These are phyloP conservation scores for Austroboletus eburneus DNA, from an alignment of 768 basidiomycete genomes.

Conservation along the genomic window DNA sequence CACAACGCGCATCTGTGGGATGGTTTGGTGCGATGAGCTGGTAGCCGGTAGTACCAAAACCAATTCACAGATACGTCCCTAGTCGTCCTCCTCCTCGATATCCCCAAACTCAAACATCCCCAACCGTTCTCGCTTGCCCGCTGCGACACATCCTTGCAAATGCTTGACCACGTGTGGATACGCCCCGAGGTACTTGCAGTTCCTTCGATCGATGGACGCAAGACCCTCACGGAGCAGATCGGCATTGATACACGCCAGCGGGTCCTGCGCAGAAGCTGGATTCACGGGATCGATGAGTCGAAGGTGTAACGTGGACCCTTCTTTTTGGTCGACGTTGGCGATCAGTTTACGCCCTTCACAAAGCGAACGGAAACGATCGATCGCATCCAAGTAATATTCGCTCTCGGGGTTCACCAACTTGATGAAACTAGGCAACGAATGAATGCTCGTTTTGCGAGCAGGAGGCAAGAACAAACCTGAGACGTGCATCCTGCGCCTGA, in stretches of 20 bases:
- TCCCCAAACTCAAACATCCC: slow-evolving; percentile 95
- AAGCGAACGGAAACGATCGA: slow-evolving; percentile 79
- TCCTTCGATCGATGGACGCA: slow-evolving; percentile 74
- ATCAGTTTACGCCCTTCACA: slow-evolving; percentile 95
- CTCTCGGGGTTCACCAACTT: slow-evolving; percentile 75
- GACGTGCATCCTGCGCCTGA: slow-evolving; percentile 91
- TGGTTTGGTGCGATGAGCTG: too few relatives aligned
- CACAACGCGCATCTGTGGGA: too few relatives aligned
- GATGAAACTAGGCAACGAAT: slow-evolving; percentile 59
- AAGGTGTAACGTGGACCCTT: slow-evolving; percentile 75
- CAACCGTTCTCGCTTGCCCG: slow-evolving; percentile 68
- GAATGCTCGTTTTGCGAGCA: neutral
- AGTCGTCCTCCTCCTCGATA: slow-evolving; percentile 72
- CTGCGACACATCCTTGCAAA: slow-evolving; percentile 53
- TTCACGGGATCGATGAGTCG: slow-evolving; percentile 89
- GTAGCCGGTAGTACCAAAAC: too few relatives aligned
- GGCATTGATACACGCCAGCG: slow-evolving; percentile 78
- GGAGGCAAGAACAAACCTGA: slow-evolving; percentile 52
- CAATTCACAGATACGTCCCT: too few relatives aligned
- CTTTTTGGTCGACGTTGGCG: slow-evolving; percentile 89
- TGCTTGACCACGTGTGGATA: slow-evolving; percentile 68
- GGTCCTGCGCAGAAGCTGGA: slow-evolving; percentile 61
- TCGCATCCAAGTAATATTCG: slow-evolving; percentile 83
- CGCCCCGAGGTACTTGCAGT: slow-evolving; percentile 63
- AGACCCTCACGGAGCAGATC: slow-evolving; percentile 87